Percentiles rank a stretch among this genome's conserved stretches.
phyloP scores from a whole-genome alignment of 2,329 filamentous ascomycete genomes.

The Colletotrichum somersetense region DNA sequence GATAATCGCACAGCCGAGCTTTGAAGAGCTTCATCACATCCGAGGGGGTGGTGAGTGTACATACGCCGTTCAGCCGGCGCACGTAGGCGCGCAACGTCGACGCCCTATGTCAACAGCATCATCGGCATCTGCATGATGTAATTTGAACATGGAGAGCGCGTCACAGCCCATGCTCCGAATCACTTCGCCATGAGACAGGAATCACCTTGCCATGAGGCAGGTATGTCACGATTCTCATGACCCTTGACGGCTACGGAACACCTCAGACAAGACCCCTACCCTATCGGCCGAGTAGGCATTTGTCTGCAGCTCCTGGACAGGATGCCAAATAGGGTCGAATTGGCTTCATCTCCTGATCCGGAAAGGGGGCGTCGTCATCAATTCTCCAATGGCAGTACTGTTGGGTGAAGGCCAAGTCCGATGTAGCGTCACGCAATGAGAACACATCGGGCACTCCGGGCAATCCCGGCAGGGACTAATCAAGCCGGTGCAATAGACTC shows the following conservation, averaged over 20 bases:
- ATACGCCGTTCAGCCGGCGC: not conserved
- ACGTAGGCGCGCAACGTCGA: too few relatives aligned
- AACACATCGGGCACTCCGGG: constrained; percentile 1
- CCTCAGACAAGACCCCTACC: not conserved
- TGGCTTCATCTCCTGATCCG: not conserved
- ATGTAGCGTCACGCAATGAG: not conserved
- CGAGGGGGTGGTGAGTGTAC: not conserved
- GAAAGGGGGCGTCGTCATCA: not conserved
- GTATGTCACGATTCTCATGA: not conserved
- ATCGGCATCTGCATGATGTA: not conserved
- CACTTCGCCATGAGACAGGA: not conserved
- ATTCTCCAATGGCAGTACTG: not conserved
- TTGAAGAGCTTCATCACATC: not conserved
- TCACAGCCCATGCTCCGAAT: too few relatives aligned
- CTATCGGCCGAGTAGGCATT: not conserved
- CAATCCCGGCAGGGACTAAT: not conserved
- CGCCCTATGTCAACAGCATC: not conserved
- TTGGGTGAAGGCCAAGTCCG: not conserved
- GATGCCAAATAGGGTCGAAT: not conserved
- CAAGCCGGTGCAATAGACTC: not conserved
- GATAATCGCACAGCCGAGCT: not conserved
- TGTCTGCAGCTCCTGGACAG: not conserved
- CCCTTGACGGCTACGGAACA: not conserved
- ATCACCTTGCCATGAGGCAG: not conserved
- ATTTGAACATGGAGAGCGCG: not conserved